A percentile compares a stretch with the other conserved stretches of the same genome.
These are phyloP conservation scores for Pythium monospermum DNA, from an alignment of 352 stramenopile genomes.

Conservation along the genomic window DNA sequence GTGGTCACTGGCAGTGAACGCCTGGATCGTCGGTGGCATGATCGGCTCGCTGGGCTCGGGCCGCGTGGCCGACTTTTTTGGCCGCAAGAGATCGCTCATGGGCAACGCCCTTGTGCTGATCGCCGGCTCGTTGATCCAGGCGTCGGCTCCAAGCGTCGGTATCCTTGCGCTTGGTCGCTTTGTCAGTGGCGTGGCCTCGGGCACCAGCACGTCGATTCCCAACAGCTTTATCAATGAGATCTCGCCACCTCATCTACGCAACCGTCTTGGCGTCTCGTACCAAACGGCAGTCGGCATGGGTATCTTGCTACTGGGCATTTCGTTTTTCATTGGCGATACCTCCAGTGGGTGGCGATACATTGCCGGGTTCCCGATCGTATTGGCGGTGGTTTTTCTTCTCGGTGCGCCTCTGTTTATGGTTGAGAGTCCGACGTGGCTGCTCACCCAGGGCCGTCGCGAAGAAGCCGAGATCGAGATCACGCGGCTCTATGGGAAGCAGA, in stretches of 20 bases:
- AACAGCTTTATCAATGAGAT: conserved; percentile 29
- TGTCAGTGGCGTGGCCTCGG: conserved; percentile 44
- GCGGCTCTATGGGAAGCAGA: conserved; percentile 19
- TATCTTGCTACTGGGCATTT: conserved; percentile 35
- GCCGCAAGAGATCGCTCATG: conserved; percentile 35
- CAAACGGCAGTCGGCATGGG: conserved; percentile 41
- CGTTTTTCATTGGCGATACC: conserved; percentile 51
- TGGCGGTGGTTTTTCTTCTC: conserved; percentile 40
- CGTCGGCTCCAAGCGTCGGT: conserved; percentile 24
- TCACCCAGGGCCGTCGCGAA: conserved; percentile 21
- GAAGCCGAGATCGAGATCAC: conserved; percentile 21
- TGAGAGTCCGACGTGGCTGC: conserved; percentile 28
- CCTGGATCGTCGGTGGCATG: conserved; percentile 59
- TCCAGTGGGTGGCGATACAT: conserved; percentile 52
- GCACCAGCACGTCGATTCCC: conserved; percentile 19
- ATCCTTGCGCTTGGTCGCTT: conserved; percentile 32
- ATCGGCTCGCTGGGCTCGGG: conserved; percentile 37
- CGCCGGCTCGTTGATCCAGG: conserved; percentile 26
- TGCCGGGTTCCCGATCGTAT: conserved; percentile 38
- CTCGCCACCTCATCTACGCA: conserved; percentile 27
- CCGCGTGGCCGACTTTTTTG: conserved; percentile 33
- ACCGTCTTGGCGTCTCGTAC: conserved; percentile 28
- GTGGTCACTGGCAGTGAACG: conserved; percentile 45
- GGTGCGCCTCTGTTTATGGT: conserved; percentile 22
- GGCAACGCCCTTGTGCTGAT: conserved; percentile 33